Base-by-base conservation (phyloP, 768 basidiomycete species). In the Coprinellus aureogranulatus region DNA sequence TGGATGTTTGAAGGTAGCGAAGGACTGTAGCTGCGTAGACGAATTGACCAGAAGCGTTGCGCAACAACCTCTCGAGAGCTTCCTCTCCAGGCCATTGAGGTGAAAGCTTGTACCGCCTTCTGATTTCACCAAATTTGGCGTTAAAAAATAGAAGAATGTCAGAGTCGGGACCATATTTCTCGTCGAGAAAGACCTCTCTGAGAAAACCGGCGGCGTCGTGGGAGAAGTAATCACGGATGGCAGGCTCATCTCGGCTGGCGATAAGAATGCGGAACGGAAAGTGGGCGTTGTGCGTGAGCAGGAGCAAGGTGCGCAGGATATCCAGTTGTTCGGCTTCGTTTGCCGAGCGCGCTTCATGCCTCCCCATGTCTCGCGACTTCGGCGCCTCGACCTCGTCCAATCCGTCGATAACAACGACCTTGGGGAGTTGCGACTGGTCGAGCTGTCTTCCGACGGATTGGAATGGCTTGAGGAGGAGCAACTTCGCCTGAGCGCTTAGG, bases 321-420 rank as follows among this genome's bases (percentile, higher is more conserved):
- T 54, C 26, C 5, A 26, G 18, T 34, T 34, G 49, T 34, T 54
- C 34, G n/a, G 20, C 18, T 51, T 39, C 22, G 56, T 57, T 40
- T 57, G 27, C 2, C 46, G 39, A 46, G 45, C 39, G 34, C 42
- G 23, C 5, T 34, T 14, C 34, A 34, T 34, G 34, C 6, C 8
- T 34, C 6, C 20, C 41, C 9, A n/a, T 44, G 9, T 44, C 10
- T 16, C 41, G 16, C 5, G 41, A 18, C 9, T n/a, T n/a, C 6
- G 18, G 5, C 18, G 20, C 14, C 9, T 57, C 18, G 50, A 67
- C 70, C 57, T 72, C 69, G 47, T 72, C 70, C 10, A 73, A 57
- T 4, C 64, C 69, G 51, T 71, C 70, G 30, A 68, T 59, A 30
- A 70, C 55, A 16, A 68, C 22, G 4, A 61, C 57, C 50, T 28